phyloP scores from a whole-genome alignment of 371 early-diverging fungal species.

The Lichtheimia hyalospora region DNA sequence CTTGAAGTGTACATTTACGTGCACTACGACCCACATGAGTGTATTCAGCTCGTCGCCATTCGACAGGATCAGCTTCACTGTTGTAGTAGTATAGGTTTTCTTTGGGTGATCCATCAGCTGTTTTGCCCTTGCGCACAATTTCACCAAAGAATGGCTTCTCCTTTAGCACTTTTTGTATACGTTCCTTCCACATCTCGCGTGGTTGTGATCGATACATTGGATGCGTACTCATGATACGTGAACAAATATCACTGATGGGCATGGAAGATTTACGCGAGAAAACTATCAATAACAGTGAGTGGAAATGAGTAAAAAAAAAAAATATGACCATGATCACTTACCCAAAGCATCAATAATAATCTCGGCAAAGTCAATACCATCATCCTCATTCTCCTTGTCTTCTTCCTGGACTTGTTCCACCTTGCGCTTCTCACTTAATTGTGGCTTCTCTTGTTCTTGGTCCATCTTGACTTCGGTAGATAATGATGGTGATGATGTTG shows the following conservation, averaged over 20 bases:
- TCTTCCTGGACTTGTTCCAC: slow-evolving; percentile 3
- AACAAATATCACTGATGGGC: slow-evolving; percentile 45
- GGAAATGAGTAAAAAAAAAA: too few relatives aligned
- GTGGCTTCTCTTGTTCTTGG: background rate
- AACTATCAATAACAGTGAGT: too few relatives aligned
- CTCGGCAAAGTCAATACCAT: slow-evolving; percentile 28
- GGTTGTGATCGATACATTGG: slow-evolving; percentile 33
- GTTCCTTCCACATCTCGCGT: slow-evolving; percentile 36
- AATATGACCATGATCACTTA: slow-evolving; percentile 14
- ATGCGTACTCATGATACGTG: slow-evolving; percentile 42
- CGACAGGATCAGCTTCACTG: slow-evolving; percentile 58
- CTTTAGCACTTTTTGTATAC: slow-evolving; percentile 34
- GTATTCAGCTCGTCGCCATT: slow-evolving; percentile 52
- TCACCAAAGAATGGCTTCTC: slow-evolving; percentile 54
- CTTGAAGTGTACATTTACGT: slow-evolving; percentile 65
- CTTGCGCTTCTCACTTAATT: background rate
- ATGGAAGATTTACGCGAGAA: slow-evolving; percentile 25
- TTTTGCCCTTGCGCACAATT: slow-evolving; percentile 64
- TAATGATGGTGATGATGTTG: background rate
- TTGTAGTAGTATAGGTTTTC: slow-evolving; percentile 65
- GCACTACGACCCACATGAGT: slow-evolving; percentile 63
- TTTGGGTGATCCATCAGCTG: slow-evolving; percentile 62
- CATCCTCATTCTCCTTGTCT: slow-evolving; percentile 10
- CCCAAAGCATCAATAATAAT: slow-evolving; percentile 51
- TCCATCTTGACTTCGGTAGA: background rate